These are phyloP conservation scores for Aphanomyces euteiches DNA, from an alignment of 352 stramenopile genomes.

Conservation along the genomic window DNA sequence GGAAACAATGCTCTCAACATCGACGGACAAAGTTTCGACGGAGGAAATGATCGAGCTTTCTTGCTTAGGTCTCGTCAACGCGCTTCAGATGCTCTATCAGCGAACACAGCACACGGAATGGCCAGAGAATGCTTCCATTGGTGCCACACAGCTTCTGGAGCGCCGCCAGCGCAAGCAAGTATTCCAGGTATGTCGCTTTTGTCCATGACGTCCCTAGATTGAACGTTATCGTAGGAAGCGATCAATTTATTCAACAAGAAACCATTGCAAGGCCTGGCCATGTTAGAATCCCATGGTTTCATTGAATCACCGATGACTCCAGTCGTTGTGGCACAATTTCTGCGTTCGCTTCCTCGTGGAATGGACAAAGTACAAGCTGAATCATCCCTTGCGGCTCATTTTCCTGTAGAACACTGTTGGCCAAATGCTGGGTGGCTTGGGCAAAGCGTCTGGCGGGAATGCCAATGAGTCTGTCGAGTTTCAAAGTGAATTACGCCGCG, in stretches of 20 bases:
- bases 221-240: conserved; percentile 38
- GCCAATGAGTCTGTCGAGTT: conserved; percentile 85
- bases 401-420: conserved; percentile 54
- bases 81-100: conserved; percentile 66
- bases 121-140: neutral
- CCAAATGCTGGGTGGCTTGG: conserved; percentile 80
- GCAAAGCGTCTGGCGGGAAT: conserved; percentile 71
- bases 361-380: conserved; percentile 55
- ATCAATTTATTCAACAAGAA: conserved; percentile 94
- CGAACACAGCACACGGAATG: conserved; percentile 38
- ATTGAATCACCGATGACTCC: conserved; percentile 73
- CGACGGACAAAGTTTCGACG: neutral
- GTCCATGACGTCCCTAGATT: too few species aligned
- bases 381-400: neutral
- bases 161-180: conserved; percentile 75
- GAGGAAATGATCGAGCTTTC: conserved; percentile 50
- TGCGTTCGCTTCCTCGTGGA: conserved; percentile 75
- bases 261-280: conserved; percentile 85
- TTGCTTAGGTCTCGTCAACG: conserved; percentile 68
- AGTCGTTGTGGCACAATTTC: conserved; percentile 60
- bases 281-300: conserved; percentile 73
- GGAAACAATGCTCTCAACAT: neutral
- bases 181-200: conserved; percentile 42
- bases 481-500: conserved; percentile 62
- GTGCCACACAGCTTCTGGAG: conserved; percentile 36